Base-by-base conservation (phyloP, 805 yeast genomes). In the Candida sakaeoensis region DNA sequence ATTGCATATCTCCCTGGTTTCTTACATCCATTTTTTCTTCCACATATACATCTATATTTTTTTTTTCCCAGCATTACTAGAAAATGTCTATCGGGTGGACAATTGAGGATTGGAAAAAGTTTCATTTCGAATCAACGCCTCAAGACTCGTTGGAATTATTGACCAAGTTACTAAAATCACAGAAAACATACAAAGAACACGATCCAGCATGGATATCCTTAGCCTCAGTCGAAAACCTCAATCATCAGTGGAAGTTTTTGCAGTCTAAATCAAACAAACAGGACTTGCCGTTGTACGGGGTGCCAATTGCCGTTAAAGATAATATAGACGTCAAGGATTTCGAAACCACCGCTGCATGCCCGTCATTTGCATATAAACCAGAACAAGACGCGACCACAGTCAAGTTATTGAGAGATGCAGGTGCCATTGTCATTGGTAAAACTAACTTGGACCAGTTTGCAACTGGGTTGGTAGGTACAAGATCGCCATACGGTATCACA, bases 361-460 rank as follows among this genome's bases (percentile, higher is more conserved):
- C 97, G 0, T 74, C 93, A 0, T 91, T 74, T 55, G 71, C 77
- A 8, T 90, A 82, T 63, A 43, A 56, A 2, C 91, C 99, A 2
- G 55, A 65, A 24, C 66, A 66, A 37, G 97, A 91, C 56, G 79
- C 98, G 26, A 77, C 85, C 13, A 75, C 85, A 5, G 96, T 89
- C 10, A 58, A 66, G 8, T 62, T 81, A n/a, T 70, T 93, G 51
- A 78, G 87, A 60, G 75, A 71, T n/a, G 84, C 87, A 26, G 99
- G 99, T 57, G 98, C 98, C 33, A 85, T 91, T 41, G 76, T 91
- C 29, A 70, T 91, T 35, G 98, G 98, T 44, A 91, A 91, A 61
- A 93, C 98, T 40, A 91, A 91, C 61, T 70, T 91, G 60, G 99
- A 91, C 60, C 99, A 91, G 62, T 91, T 91, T 65, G 98, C 98